Percentiles rank a stretch among this genome's conserved stretches.
These are phyloP conservation scores for Fusarium nurragi DNA, from an alignment of 2,329 filamentous ascomycete genomes.

Conservation along the genomic window DNA sequence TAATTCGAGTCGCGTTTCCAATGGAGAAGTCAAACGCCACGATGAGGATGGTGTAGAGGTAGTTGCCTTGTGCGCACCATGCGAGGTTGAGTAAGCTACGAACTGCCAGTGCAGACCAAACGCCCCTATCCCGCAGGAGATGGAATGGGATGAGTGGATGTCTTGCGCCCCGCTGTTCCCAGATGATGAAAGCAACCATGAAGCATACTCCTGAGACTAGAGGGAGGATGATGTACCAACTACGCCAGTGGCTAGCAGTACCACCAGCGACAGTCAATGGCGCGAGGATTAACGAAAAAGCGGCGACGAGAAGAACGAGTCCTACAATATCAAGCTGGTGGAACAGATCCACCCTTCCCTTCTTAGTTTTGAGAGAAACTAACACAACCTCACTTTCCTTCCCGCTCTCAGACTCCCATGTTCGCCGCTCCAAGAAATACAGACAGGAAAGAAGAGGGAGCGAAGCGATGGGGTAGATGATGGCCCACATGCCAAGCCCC, in stretches of 20 bases:
- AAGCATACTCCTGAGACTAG: conserved; percentile 61
- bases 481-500: conserved; percentile 72
- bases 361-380: conserved; percentile 30
- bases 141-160: conserved; percentile 66
- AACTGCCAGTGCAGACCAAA: conserved; percentile 69
- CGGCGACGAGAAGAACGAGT: conserved; percentile 56
- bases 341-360: conserved; percentile 58
- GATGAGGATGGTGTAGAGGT: conserved; percentile 66
- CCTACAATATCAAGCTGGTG: conserved; percentile 64
- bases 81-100: conserved; percentile 59
- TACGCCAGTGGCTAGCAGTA: conserved; percentile 58
- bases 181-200: conserved; percentile 60
- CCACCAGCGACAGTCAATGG: conserved; percentile 66
- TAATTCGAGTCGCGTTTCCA: conserved; percentile 64
- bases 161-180: conserved; percentile 61
- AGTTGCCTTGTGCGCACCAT: conserved; percentile 68
- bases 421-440: conserved; percentile 47
- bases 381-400: conserved; percentile 5
- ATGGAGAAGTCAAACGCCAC: conserved; percentile 67
- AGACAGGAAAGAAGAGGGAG: conserved; percentile 62
- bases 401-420: not conserved
- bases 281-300: conserved; percentile 59
- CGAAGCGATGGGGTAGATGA: conserved; percentile 67
- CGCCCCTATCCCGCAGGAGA: conserved; percentile 66
- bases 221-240: conserved; percentile 60